Evolutionary conservation across 164 flowering plant species (phyloP).

Genomic region (Platanus orientalis): DNA sequence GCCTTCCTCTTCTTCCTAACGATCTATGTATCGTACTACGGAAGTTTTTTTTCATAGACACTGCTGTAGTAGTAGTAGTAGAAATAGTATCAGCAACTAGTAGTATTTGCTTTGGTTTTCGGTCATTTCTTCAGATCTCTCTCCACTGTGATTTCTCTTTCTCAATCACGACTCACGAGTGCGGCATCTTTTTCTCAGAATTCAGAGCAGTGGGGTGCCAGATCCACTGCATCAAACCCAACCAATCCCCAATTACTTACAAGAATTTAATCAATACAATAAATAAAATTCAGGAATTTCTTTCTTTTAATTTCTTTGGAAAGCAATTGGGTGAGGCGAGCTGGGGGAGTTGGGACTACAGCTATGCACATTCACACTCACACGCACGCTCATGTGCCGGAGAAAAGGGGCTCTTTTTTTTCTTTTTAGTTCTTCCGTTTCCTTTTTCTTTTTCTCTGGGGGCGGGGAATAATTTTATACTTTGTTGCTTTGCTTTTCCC

Average conservation of each 20-base stretch:
- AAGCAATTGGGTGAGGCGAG: background rate
- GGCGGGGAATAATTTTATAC: too few relatives aligned
- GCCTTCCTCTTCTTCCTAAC: constrained; percentile 14
- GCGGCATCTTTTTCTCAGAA: constrained; percentile 23
- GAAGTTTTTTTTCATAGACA: constrained; percentile 14
- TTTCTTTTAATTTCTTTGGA: too few relatives aligned
- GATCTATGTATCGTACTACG: constrained; percentile 24
- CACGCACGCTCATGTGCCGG: too few relatives aligned
- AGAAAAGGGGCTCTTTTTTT: too few relatives aligned
- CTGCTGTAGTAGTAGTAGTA: constrained; percentile 6
- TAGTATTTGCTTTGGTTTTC: background rate
- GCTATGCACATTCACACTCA: too few relatives aligned
- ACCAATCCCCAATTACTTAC: constrained; percentile 15
- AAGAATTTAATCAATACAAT: background rate
- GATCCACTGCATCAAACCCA: constrained; percentile 35
- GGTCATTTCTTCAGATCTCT: constrained; percentile 10
- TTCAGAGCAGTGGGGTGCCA: constrained; percentile 21
- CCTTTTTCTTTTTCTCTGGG: too few relatives aligned
- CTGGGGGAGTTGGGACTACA: too few relatives aligned
- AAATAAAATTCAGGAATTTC: too few relatives aligned
- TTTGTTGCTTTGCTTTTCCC: too few relatives aligned
- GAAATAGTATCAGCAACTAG: background rate
- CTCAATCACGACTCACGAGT: constrained; percentile 26
- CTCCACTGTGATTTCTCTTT: constrained; percentile 11
- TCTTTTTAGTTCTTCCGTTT: background rate